phyloP scores from a whole-genome alignment of 306 rosid genomes.

The Cyamopsis tetragonoloba region DNA sequence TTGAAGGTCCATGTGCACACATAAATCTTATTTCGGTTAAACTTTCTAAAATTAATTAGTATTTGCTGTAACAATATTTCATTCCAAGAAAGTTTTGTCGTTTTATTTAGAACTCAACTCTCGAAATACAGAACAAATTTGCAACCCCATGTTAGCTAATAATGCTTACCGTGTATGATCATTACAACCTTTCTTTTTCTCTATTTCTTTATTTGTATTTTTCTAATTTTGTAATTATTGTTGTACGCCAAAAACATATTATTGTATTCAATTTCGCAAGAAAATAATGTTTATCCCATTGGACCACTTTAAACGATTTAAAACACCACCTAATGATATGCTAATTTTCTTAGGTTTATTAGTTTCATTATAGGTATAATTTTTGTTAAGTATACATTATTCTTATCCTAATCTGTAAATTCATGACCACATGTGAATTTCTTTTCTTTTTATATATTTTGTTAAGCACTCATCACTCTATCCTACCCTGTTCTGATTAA shows the following conservation, averaged over 20 bases:
- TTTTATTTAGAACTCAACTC: slow-evolving; percentile 13
- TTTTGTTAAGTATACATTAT: too few species aligned
- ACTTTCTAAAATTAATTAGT: too few species aligned
- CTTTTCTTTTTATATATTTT: background rate
- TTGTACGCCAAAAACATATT: slow-evolving; percentile 4
- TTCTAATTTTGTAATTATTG: slow-evolving; percentile 26
- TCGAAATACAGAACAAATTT: slow-evolving; percentile 18
- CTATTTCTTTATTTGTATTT: slow-evolving; percentile 10
- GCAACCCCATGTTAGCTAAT: slow-evolving; percentile 36
- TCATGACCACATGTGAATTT: too few species aligned
- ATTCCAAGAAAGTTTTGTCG: background rate
- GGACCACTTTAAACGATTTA: slow-evolving; percentile 28
- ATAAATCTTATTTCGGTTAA: too few species aligned
- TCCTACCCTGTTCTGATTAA: too few species aligned
- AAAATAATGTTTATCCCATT: slow-evolving; percentile 1
- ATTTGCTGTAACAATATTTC: too few species aligned
- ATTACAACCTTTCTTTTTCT: slow-evolving; percentile 33
- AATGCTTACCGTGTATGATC: slow-evolving; percentile 37
- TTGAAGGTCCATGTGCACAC: too few species aligned
- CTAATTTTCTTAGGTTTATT: background rate
- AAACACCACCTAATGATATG: slow-evolving; percentile 11
- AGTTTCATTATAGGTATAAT: background rate
- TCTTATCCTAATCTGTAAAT: background rate
- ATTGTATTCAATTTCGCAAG: slow-evolving; percentile 24
- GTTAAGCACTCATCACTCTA: background rate